Conservation (phyloP, 305 asterid genomes). For the Nicotiana rustica region DNA sequence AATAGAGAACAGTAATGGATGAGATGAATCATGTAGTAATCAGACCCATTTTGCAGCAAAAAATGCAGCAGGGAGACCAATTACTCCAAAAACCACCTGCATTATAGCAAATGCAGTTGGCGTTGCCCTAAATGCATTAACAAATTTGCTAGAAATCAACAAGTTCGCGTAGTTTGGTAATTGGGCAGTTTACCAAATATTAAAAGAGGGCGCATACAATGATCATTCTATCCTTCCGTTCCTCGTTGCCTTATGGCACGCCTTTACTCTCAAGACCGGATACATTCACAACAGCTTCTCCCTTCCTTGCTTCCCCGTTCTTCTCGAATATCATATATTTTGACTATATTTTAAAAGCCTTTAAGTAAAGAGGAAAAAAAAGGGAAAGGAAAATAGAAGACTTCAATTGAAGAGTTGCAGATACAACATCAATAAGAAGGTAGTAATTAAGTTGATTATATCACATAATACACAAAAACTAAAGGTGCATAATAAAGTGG, state of each 20-base stretch:
- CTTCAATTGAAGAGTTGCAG: not conserved
- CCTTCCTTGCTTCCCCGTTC: not conserved
- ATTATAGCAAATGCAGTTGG: too few species aligned
- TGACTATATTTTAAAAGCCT: not conserved
- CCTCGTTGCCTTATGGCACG: not conserved
- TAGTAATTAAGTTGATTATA: not conserved
- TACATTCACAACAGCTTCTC: not conserved
- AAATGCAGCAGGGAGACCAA: too few species aligned
- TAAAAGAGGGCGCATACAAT: not conserved
- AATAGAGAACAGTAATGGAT: too few species aligned
- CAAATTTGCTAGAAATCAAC: too few species aligned
- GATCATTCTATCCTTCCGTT: not conserved
- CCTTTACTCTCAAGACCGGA: not conserved
- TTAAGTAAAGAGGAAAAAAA: not conserved
- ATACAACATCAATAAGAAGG: slow-evolving; percentile 14
- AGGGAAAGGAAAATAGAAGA: not conserved
- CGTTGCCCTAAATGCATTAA: too few species aligned
- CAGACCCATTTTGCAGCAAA: too few species aligned
- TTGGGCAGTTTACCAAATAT: too few species aligned
- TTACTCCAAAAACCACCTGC: too few species aligned
- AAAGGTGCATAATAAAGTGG: not conserved
- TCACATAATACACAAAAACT: slow-evolving; percentile 16
- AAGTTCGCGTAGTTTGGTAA: too few species aligned
- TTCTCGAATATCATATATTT: not conserved
- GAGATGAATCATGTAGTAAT: too few species aligned